Evolutionary conservation across 164 flowering plant genomes (phyloP).

Genomic region (Echeveria elegans): DNA sequence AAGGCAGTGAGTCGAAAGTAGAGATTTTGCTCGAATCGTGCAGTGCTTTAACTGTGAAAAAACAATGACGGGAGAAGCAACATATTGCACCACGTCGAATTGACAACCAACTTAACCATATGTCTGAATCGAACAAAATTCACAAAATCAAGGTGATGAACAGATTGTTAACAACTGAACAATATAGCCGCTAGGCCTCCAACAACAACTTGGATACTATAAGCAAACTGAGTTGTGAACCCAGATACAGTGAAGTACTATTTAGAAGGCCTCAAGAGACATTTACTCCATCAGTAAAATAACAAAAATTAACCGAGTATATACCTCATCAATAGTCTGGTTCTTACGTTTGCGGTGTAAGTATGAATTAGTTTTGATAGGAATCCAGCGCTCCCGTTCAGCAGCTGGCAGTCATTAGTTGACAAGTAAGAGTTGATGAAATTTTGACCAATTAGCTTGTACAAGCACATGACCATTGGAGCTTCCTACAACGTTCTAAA

Average conservation of each 20-base stretch:
- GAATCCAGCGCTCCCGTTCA: slow-evolving; percentile 47
- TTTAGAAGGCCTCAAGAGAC: too few relatives aligned
- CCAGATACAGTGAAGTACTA: too few relatives aligned
- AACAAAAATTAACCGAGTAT: background rate
- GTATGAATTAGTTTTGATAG: slow-evolving; percentile 56
- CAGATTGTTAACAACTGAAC: background rate
- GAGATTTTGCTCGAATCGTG: background rate
- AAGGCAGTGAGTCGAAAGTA: background rate
- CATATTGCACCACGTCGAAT: background rate
- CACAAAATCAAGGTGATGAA: background rate
- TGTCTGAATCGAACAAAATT: background rate
- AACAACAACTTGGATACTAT: background rate
- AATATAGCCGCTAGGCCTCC: background rate
- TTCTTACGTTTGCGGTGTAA: slow-evolving; percentile 76
- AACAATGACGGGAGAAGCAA: background rate
- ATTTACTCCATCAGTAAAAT: too few relatives aligned
- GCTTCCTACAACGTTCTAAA: background rate
- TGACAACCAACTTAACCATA: background rate
- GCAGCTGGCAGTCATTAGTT: slow-evolving; percentile 31
- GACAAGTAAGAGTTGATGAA: background rate
- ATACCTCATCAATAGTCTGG: slow-evolving; percentile 90
- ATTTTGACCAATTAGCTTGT: background rate
- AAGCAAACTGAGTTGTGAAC: too few relatives aligned
- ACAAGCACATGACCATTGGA: background rate
- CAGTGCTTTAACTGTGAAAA: background rate